Evolutionary conservation across 1,284 basidiomycete genomes (phyloP), one percentile per base, ranked within the genome.

Genomic region (Uromyces viciae-fabae): DNA sequence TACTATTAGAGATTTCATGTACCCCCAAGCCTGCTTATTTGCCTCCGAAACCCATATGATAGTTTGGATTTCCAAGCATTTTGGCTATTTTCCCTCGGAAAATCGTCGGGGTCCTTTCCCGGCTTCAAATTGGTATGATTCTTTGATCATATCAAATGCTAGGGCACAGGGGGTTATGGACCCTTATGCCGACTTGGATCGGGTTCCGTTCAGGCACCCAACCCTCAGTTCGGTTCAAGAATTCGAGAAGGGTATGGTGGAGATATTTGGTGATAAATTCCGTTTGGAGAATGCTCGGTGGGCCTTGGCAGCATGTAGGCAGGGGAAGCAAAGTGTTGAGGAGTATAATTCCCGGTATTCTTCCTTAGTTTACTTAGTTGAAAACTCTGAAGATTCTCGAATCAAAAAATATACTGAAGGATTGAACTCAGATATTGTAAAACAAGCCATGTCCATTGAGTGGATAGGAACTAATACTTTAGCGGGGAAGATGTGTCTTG

Each of bases 281-380:
- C 15, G 15, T 2, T n/a, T 40, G 7, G 36, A 43, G 31, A 75
- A 58, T 19, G 74, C 74, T 42, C 25, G 31, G 42, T 9, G 40
- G 19, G 56, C n/a, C 3, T 56, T 77, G 33, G 49, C 40, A 22
- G 31, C 43, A 19, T 77, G 58, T 38, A 31, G 31, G 25, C 75
- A 77, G 19, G 3, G 43, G 0, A 38, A 54, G 22, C 25, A 33
- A 11, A 49, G 33, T 2, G 54, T 77, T 31, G 75, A 28, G 25
- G 62, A 77, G 28, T 77, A 77, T 33, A 77, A 66, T 42, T 31
- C 60, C 1, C 33, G 28, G n/a, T 68, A 66, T 49, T 46, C 5
- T 7, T 64, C 75, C 28, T 15, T 77, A 22, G 60, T 64, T 77
- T 77, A 66, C 28, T 19, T 52, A 9, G 75, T 77, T 68, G 60